A percentile compares a stretch with the other conserved stretches of the same genome.
Conservation (phyloP, 169 alveolate genomes). For the Plasmodium fragile region DNA sequence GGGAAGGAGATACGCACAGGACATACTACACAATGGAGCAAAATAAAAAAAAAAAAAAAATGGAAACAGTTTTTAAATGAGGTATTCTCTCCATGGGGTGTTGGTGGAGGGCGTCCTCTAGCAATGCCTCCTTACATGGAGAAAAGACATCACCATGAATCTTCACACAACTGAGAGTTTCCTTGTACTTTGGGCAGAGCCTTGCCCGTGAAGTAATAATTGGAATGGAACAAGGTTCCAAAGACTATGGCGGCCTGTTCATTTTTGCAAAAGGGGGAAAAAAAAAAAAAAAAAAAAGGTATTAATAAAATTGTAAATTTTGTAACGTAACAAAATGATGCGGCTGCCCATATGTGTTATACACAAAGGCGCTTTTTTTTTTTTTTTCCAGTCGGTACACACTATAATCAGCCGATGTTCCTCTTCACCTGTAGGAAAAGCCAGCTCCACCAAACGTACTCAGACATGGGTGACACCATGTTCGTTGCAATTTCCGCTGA, state of each 20-base stretch:
- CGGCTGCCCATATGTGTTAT: background rate
- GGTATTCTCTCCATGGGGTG: background rate
- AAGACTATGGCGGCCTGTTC: conserved; percentile 82
- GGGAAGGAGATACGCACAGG: background rate
- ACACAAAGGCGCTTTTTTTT: background rate
- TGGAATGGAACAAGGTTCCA: conserved; percentile 86
- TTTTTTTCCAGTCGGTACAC: background rate
- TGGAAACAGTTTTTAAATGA: background rate
- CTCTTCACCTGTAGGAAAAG: conserved; percentile 33
- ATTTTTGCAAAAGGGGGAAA: background rate
- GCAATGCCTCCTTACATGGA: background rate
- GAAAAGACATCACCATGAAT: conserved; percentile 73
- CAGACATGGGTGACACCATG: conserved; percentile 81
- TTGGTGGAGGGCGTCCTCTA: background rate
- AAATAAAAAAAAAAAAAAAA: background rate
- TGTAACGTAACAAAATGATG: background rate
- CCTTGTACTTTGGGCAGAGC: conserved; percentile 87
- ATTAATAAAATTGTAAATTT: background rate
- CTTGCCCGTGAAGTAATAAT: conserved; percentile 89
- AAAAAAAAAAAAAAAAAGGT: background rate
- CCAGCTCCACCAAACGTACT: conserved; percentile 84
- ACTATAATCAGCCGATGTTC: background rate
- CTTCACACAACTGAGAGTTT: conserved; percentile 88
- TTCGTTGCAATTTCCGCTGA: conserved; percentile 80
- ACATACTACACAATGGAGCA: background rate